phyloP scores from a whole-genome alignment of 2,329 filamentous ascomycete genomes.

The Blastomyces percursus region DNA sequence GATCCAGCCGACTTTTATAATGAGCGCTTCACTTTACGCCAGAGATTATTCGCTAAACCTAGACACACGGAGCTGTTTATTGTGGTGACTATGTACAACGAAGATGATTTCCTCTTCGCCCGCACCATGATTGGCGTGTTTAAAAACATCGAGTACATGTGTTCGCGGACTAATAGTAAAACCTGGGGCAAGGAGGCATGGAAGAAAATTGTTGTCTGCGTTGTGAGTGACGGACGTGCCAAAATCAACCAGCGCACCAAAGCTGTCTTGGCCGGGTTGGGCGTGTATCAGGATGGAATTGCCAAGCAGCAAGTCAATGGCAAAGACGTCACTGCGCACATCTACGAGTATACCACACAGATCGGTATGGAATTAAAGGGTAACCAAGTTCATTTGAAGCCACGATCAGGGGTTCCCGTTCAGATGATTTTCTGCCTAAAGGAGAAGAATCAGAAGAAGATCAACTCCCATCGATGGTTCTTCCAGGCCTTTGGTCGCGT shows the following conservation, averaged over 20 bases:
- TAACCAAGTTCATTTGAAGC: conserved; percentile 71
- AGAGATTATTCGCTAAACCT: conserved; percentile 83
- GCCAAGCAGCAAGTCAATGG: conserved; percentile 96
- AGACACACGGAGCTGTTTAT: conserved; percentile 93
- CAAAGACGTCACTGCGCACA: conserved; percentile 92
- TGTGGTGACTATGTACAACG: conserved; percentile 97
- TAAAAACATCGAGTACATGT: conserved; percentile 99
- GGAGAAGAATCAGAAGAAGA: conserved; percentile 99
- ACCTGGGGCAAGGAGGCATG: conserved; percentile 98
- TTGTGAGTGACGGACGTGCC: conserved; percentile 90
- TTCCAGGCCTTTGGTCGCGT: conserved; percentile 93
- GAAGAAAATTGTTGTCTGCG: conserved; percentile 99
- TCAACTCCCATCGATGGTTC: conserved; percentile 99
- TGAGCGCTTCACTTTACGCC: conserved; percentile 80
- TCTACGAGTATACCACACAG: conserved; percentile 64
- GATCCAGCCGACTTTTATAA: conserved; percentile 81
- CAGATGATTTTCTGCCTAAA: conserved; percentile 98
- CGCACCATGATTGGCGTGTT: conserved; percentile 94
- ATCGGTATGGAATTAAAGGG: conserved; percentile 77
- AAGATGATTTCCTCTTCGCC: conserved; percentile 91
- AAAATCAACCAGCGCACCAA: conserved; percentile 93
- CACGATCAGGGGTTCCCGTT: conserved; percentile 72
- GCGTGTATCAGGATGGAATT: conserved; percentile 96
- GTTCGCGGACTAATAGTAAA: conserved; percentile 80
- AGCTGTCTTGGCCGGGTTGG: conserved; percentile 81